Evolutionary conservation across 768 basidiomycete genomes (phyloP).

Genomic region (Suillus variegatus): DNA sequence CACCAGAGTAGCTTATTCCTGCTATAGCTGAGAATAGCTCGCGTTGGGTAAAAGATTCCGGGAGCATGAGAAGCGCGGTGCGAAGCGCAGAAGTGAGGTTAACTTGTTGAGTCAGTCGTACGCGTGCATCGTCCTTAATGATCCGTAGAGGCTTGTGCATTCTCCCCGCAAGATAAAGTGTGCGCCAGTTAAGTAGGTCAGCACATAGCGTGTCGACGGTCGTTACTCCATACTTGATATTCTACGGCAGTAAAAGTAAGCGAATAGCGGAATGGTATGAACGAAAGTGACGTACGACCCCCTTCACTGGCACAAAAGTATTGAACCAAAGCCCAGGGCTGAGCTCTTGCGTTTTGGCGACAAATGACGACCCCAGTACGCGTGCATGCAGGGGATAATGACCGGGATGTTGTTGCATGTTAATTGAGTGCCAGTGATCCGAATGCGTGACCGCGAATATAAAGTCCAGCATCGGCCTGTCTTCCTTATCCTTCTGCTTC

Average conservation of each 20-base stretch:
- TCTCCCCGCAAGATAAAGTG: conserved; percentile 91
- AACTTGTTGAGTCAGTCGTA: conserved; percentile 89
- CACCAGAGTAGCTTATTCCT: conserved; percentile 82
- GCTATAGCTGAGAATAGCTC: conserved; percentile 87
- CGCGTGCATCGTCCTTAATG: conserved; percentile 89
- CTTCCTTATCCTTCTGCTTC: conserved; percentile 30
- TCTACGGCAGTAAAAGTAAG: conserved; percentile 43
- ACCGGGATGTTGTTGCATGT: conserved; percentile 86
- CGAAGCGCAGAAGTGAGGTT: conserved; percentile 91
- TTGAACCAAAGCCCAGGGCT: conserved; percentile 97
- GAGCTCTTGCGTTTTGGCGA: conserved; percentile 74
- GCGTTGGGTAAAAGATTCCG: conserved; percentile 76
- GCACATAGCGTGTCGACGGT: conserved; percentile 87
- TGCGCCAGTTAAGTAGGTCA: conserved; percentile 90
- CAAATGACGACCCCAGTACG: conserved; percentile 78
- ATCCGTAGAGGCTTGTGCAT: conserved; percentile 98
- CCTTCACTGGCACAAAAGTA: conserved; percentile 80
- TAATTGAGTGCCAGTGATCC: conserved; percentile 92
- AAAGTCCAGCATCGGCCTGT: conserved; percentile 89
- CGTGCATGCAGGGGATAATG: conserved; percentile 93
- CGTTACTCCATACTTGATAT: conserved; percentile 96
- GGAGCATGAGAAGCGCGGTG: conserved; percentile 85
- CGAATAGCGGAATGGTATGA: conserved; percentile 1
- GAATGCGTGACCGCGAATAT: conserved; percentile 95
- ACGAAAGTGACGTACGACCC: conserved; percentile 62